These are phyloP conservation scores for Leccinum imitatum DNA, from an alignment of 768 basidiomycete species.

Conservation along the genomic window DNA sequence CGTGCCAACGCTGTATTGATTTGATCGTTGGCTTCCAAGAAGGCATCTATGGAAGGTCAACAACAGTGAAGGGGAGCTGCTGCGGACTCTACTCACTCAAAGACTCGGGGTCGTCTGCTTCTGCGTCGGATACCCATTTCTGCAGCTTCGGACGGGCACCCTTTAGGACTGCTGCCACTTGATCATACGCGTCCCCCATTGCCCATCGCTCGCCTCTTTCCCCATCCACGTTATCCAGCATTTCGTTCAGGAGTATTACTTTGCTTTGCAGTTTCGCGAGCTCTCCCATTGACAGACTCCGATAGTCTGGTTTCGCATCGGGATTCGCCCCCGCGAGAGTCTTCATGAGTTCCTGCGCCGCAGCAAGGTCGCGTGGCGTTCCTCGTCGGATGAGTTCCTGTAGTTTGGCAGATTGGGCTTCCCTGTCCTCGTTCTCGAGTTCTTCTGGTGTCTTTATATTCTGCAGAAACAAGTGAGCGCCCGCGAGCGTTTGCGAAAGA, in stretches of 20 bases:
- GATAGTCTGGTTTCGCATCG: constrained; percentile 92
- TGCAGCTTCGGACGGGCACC: constrained; percentile 92
- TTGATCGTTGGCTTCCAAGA: constrained; percentile 95
- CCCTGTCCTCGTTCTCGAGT: constrained; percentile 92
- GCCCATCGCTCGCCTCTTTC: constrained; percentile 75
- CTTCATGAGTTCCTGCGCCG: constrained; percentile 98
- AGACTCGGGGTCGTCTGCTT: constrained; percentile 84
- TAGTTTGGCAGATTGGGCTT: constrained; percentile 95
- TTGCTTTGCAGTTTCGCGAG: constrained; percentile 94
- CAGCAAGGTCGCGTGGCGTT: constrained; percentile 91
- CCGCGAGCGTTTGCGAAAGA: neutral
- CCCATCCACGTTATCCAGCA: constrained; percentile 88
- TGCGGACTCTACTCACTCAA: constrained; percentile 55
- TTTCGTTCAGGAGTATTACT: constrained; percentile 93
- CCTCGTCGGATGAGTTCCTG: constrained; percentile 97
- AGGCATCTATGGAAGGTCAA: constrained; percentile 60
- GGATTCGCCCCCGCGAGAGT: constrained; percentile 92
- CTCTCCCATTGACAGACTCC: constrained; percentile 83
- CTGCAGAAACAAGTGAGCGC: constrained; percentile 38
- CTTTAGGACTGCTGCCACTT: constrained; percentile 82
- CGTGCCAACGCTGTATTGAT: constrained; percentile 90
- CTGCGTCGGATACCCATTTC: constrained; percentile 96
- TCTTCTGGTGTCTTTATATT: constrained; percentile 95
- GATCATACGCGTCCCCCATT: constrained; percentile 92
- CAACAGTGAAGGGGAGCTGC: neutral